Base-by-base conservation (phyloP, 495 filamentous ascomycete species). In the Lasiosphaeris hirsuta region DNA sequence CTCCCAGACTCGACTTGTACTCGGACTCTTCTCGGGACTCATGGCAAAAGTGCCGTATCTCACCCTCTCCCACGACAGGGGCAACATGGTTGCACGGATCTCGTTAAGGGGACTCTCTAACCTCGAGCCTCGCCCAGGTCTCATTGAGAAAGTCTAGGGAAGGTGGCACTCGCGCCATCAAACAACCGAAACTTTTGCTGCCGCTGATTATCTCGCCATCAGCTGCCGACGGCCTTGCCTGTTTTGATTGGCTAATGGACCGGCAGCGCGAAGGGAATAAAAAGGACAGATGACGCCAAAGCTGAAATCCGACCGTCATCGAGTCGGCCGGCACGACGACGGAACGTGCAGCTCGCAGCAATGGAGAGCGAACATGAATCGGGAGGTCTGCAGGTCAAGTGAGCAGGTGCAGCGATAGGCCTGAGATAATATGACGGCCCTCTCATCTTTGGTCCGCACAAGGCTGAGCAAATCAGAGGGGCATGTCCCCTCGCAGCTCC, bases 271-370 rank as follows among this genome's bases (percentile, higher is more conserved):
- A 63, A 52, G 54, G 63, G 61, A 51, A 58, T 42, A 54, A 23
- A 57, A 63, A 34, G 44, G 62, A 46, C 63, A 57, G 30, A 63
- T 61, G 63, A 66, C 74, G 72, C 74, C 74, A 75, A 69, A 73
- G 74, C 74, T 77, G 70, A 74, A 65, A 65, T 59, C 41, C 36
- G 18, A 14, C 45, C 55, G 39, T 43, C 47, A 42, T 56, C 43
- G 43, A 46, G 36, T 47, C 46, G 35, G 30, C 33, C 23, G 34
- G 49, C 34, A 14, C 23, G 37, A 37, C 14, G 23, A 40, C 10
- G 43, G 36, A 11, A n/a, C 44, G 39, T 34, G 39, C 38, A 44
- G 30, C 15, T 45, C 13, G 43, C 43, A 11, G 30, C 30, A 42
- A 44, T 8, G 40, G 59, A 7, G 41, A 30, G 13, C 36, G 52